Conservation (phyloP, 73 alveolate genomes). For the Uronychia setigera region DNA sequence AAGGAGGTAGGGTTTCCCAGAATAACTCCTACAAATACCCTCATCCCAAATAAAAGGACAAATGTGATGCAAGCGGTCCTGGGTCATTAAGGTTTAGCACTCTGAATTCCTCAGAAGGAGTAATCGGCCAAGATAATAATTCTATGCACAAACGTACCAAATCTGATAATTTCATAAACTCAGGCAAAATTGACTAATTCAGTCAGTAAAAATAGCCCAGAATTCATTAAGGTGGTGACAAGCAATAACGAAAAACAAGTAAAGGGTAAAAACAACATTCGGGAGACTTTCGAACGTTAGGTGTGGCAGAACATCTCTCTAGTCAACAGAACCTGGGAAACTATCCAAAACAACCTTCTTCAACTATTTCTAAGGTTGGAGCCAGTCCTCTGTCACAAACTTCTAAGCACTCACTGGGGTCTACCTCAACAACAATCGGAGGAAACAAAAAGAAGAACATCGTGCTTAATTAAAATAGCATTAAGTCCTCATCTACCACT, state of each 20-base stretch:
- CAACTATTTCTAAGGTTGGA: too few relatives aligned
- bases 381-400: too few relatives aligned
- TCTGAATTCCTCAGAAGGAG: neutral
- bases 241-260: too few relatives aligned
- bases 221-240: too few relatives aligned
- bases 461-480: neutral
- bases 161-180: neutral
- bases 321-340: neutral
- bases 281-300: neutral
- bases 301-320: neutral
- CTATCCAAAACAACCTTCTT: neutral
- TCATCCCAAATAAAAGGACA: neutral
- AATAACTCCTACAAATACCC: neutral
- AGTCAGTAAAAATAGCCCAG: neutral
- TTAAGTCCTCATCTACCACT: neutral
- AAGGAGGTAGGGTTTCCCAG: neutral
- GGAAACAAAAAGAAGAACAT: neutral
- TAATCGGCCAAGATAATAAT: neutral
- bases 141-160: neutral
- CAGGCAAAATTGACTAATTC: neutral
- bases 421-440: constrained; percentile 1
- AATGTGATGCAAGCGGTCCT: neutral
- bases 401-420: neutral
- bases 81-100: neutral
- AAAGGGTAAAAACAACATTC: neutral